Percentiles rank a stretch among this genome's conserved stretches.
phyloP scores from a whole-genome alignment of 495 filamentous ascomycete species.

The Jackrogersella minutella region DNA sequence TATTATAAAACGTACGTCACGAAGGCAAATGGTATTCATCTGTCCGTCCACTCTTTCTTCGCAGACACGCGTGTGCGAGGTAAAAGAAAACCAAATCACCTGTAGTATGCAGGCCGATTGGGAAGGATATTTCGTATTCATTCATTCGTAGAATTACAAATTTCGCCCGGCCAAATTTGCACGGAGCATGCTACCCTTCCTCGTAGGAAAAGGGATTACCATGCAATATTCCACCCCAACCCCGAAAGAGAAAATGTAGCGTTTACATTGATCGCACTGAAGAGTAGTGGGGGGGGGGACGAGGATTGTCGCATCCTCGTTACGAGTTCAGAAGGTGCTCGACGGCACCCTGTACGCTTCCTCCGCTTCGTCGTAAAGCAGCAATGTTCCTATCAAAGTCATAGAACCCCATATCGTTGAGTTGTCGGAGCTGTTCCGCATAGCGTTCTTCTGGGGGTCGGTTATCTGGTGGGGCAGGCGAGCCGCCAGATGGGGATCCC shows the following conservation, averaged over 20 bases:
- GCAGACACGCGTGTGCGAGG: conserved; percentile 3
- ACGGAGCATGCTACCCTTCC: not conserved
- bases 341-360: conserved; percentile 94
- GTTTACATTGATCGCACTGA: not conserved
- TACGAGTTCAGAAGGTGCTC: conserved; percentile 70
- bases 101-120: not conserved
- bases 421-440: conserved; percentile 84
- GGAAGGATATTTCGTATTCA: conserved; percentile 15
- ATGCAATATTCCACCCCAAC: conserved; percentile 4
- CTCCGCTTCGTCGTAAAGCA: conserved; percentile 86
- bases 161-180: not conserved
- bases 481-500: conserved; percentile 45
- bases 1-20: conserved; percentile 33
- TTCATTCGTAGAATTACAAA: conserved; percentile 20
- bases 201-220: not conserved
- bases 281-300: not conserved
- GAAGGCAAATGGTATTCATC: conserved; percentile 1
- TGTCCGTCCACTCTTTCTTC: not conserved
- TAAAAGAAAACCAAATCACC: not conserved
- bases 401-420: conserved; percentile 99
- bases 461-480: conserved; percentile 72
- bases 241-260: not conserved
- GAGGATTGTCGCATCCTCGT: not conserved
- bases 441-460: conserved; percentile 94
- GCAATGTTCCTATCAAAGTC: conserved; percentile 94